Evolutionary conservation across 2,329 filamentous ascomycete genomes (phyloP).

Genomic region (Aspergillus candidus): DNA sequence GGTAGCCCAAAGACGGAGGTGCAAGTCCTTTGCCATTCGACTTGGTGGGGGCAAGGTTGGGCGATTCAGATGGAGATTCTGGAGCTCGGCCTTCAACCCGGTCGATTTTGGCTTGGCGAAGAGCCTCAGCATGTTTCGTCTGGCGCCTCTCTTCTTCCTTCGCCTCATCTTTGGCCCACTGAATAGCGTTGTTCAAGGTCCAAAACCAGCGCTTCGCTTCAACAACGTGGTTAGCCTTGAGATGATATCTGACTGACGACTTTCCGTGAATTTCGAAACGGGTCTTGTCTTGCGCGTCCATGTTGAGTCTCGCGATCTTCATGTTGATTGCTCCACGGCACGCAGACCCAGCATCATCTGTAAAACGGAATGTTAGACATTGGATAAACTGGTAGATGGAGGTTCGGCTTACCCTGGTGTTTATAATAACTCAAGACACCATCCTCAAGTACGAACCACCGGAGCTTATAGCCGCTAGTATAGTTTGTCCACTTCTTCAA

Average conservation of each 20-base stretch:
- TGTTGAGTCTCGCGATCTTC: conserved; percentile 88
- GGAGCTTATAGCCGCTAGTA: conserved; percentile 88
- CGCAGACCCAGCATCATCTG: conserved; percentile 86
- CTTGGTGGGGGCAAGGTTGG: conserved; percentile 23
- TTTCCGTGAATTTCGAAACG: conserved; percentile 98
- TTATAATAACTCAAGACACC: conserved; percentile 98
- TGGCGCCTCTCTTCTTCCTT: conserved; percentile 79
- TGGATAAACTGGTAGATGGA: neutral
- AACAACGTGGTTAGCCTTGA: conserved; percentile 96
- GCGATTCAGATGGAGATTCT: conserved; percentile 38
- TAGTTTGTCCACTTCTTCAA: conserved; percentile 99
- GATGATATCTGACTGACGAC: conserved; percentile 95
- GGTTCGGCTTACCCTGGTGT: conserved; percentile 59
- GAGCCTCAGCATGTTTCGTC: conserved; percentile 65
- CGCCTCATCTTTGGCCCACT: conserved; percentile 96
- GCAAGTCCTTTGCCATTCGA: conserved; percentile 34
- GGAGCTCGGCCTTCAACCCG: conserved; percentile 52
- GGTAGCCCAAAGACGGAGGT: conserved; percentile 30
- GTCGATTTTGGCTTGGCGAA: conserved; percentile 74
- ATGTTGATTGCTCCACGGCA: conserved; percentile 98
- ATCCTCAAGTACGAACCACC: conserved; percentile 97
- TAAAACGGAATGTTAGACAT: conserved; percentile 14
- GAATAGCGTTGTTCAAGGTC: conserved; percentile 97
- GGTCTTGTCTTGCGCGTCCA: conserved; percentile 96
- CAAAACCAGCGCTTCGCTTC: conserved; percentile 99